phyloP scores from a whole-genome alignment of 768 basidiomycete species.

The Leccinellum albellum region DNA sequence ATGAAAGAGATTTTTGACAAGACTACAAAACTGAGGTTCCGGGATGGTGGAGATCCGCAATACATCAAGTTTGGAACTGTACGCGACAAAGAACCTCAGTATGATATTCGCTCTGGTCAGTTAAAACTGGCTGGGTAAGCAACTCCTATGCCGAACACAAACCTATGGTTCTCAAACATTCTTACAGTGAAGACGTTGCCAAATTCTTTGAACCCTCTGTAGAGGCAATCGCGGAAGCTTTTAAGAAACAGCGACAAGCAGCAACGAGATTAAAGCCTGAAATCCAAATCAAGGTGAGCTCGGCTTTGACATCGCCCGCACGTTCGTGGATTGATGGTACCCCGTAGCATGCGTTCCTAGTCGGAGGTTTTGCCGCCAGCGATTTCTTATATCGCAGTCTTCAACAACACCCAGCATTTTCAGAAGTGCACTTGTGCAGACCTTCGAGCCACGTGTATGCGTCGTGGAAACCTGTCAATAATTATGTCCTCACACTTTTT shows the following conservation, averaged over 20 bases:
- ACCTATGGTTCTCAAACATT: neutral
- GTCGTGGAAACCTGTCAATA: neutral
- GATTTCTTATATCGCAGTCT: neutral
- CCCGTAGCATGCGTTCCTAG: conserved; percentile 25
- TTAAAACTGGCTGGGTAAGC: conserved; percentile 36
- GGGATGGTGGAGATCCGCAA: conserved; percentile 29
- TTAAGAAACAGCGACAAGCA: conserved; percentile 26
- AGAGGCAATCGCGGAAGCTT: conserved; percentile 31
- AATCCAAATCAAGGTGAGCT: conserved; percentile 27
- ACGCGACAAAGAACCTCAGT: conserved; percentile 31
- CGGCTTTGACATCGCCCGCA: too few species aligned
- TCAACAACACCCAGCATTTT: neutral
- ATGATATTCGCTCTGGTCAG: conserved; percentile 35
- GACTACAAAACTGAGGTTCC: conserved; percentile 39
- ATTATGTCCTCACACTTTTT: neutral
- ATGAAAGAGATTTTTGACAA: conserved; percentile 36
- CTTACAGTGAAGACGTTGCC: conserved; percentile 32
- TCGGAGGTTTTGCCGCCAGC: neutral
- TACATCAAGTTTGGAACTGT: conserved; percentile 38
- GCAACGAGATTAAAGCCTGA: conserved; percentile 9
- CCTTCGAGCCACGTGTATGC: neutral
- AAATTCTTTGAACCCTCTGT: conserved; percentile 43
- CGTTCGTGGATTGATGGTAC: neutral
- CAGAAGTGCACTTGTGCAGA: neutral
- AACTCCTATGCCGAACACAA: neutral